A percentile compares a stretch with the other conserved stretches of the same genome.
Conservation (phyloP, 2,329 filamentous ascomycete genomes). For the Sporothrix brunneoviolacea region DNA sequence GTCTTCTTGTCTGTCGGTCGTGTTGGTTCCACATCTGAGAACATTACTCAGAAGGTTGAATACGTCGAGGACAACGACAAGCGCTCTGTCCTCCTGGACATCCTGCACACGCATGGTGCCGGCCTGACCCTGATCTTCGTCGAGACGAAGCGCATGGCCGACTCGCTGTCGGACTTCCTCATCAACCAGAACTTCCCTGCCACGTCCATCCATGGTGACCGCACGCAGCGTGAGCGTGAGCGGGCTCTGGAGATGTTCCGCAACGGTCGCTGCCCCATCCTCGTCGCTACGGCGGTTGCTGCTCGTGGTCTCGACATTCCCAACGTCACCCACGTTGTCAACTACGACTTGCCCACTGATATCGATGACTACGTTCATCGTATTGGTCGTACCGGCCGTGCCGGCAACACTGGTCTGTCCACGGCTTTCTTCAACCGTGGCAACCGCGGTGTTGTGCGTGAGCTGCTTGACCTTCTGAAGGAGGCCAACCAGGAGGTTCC, state of each 20-base stretch:
- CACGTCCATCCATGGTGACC: slow-evolving; percentile 97
- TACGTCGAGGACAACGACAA: slow-evolving; percentile 94
- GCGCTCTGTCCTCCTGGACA: slow-evolving; percentile 93
- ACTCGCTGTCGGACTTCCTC: slow-evolving; percentile 93
- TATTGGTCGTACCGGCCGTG: slow-evolving; percentile 99
- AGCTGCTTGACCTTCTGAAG: slow-evolving; percentile 95
- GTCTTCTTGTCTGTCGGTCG: slow-evolving; percentile 97
- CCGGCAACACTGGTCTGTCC: slow-evolving; percentile 95
- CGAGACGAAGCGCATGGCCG: slow-evolving; percentile 99
- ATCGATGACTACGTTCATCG: slow-evolving; percentile 98
- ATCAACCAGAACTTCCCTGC: slow-evolving; percentile 98
- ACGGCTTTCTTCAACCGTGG: slow-evolving; percentile 99
- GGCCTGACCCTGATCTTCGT: slow-evolving; percentile 96
- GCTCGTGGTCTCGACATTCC: slow-evolving; percentile 88
- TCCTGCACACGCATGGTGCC: slow-evolving; percentile 84
- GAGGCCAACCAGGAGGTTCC: slow-evolving; percentile 98
- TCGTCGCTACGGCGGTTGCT: slow-evolving; percentile 94
- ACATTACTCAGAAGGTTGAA: slow-evolving; percentile 98
- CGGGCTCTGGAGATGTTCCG: slow-evolving; percentile 97
- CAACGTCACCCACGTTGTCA: slow-evolving; percentile 94
- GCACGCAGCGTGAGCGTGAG: slow-evolving; percentile 98
- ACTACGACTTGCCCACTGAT: slow-evolving; percentile 87
- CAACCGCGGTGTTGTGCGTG: slow-evolving; percentile 94
- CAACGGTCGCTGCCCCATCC: slow-evolving; percentile 87
- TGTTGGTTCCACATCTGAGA: slow-evolving; percentile 99